A percentile compares a stretch with the other conserved stretches of the same genome.
Conservation (phyloP, 768 basidiomycete species). For the Pleurotus pulmonarius region DNA sequence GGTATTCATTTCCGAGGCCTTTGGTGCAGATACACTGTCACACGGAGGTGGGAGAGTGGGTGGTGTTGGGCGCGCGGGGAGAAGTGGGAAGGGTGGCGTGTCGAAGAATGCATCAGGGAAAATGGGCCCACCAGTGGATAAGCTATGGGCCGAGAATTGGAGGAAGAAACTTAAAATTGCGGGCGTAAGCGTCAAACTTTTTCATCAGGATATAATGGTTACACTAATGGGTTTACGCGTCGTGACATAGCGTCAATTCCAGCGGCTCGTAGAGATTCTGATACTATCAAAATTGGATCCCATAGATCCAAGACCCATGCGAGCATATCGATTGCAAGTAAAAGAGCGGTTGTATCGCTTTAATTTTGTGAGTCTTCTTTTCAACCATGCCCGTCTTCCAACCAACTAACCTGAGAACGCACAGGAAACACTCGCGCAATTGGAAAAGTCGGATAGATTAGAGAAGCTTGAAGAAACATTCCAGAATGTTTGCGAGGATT, state of each 20-base stretch:
- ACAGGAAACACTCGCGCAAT: slow-evolving; percentile 83
- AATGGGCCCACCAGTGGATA: slow-evolving; percentile 76
- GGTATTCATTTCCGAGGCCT: slow-evolving; percentile 70
- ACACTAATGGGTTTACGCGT: background rate
- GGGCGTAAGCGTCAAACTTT: slow-evolving; percentile 45
- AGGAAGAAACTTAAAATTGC: slow-evolving; percentile 87
- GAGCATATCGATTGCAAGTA: slow-evolving; percentile 82
- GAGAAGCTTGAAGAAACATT: slow-evolving; percentile 94
- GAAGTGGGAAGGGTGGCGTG: slow-evolving; percentile 17
- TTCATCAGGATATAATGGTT: no score
- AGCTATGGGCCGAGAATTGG: slow-evolving; percentile 75
- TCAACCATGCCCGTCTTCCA: background rate
- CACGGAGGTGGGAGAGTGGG: slow-evolving; percentile 50
- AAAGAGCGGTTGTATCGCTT: slow-evolving; percentile 94
- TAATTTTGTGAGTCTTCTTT: slow-evolving; percentile 70
- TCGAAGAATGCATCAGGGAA: slow-evolving; percentile 35
- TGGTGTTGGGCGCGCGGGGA: slow-evolving; percentile 33
- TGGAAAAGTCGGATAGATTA: slow-evolving; percentile 83
- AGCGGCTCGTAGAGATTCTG: slow-evolving; percentile 89
- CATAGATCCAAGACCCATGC: slow-evolving; percentile 46
- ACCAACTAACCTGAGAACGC: background rate
- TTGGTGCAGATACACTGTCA: slow-evolving; percentile 41
- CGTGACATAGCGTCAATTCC: slow-evolving; percentile 86
- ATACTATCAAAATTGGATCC: slow-evolving; percentile 69
- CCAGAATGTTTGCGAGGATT: slow-evolving; percentile 80